Evolutionary conservation across 1,284 basidiomycete genomes (phyloP), one percentile per base, ranked within the genome.

Genomic region (Austroboletus niveus): DNA sequence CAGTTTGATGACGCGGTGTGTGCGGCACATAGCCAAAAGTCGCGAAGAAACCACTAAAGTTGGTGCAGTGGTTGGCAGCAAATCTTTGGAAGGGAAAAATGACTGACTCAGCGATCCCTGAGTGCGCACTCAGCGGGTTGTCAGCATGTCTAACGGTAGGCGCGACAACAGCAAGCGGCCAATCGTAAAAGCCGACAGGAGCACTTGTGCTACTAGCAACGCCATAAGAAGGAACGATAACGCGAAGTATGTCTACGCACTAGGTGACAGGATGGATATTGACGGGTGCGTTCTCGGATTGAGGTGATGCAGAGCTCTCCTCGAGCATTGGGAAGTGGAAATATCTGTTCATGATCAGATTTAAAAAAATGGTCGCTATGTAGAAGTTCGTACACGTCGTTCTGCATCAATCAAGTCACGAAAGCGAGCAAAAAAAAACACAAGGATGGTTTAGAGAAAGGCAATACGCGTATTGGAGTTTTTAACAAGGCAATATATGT

Each of bases 81-180:
- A 38, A 41, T 9, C 30, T 31, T 31, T 29, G 27, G 7, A 5
- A 31, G 30, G 30, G 11, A 34, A 1, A 14, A 27, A 24, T 15
- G 31, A 60, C 62, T 44, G 22, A 68, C 62, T 47, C 51, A 27
- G 51, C 35, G 47, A 24, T 11, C 20, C 20, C 31, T 9, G 42
- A 29, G 35, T 14, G 15, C n/a, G 35, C 15, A 17, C 40, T 41
- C 48, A 48, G 45, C 24, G 48, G 31, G 38, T 12, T 34, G 40
- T 45, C 49, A 22, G 15, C 14, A 48, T 42, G 30, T 27, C 20
- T 38, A 20, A 48, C 48, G 47, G 30, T 27, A 31, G 53, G 30
- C 14, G 20, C 8, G n/a, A 50, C 41, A 20, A 35, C 14, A n/a
- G 32, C 27, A 15, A 44, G 11, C 8, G 20, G 5, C 53, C 41